These are phyloP conservation scores for Pleomassaria siparia DNA, from an alignment of 2,329 filamentous ascomycete genomes.

Conservation along the genomic window DNA sequence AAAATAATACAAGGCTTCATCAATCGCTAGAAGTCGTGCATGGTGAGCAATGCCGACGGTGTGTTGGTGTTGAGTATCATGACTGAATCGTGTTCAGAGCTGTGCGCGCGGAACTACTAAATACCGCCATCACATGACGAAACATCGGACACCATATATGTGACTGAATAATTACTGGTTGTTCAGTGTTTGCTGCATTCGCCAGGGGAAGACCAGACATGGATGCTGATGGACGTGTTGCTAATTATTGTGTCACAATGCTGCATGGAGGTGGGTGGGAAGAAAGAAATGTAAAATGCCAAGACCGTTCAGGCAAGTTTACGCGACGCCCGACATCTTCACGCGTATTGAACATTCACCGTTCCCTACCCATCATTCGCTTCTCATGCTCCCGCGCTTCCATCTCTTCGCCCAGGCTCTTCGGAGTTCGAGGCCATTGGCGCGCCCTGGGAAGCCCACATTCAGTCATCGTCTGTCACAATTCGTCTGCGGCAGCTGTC, in stretches of 20 bases:
- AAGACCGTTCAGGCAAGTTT: conserved; percentile 12
- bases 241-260: too few relatives aligned
- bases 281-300: conserved; percentile 8
- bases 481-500: conserved; percentile 30
- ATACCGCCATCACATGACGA: too few relatives aligned
- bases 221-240: not conserved
- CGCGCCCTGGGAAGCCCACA: not conserved
- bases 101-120: not conserved
- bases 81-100: not conserved
- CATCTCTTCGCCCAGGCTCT: conserved; percentile 22
- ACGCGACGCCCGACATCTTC: conserved; percentile 19
- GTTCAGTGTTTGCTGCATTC: too few relatives aligned
- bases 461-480: conserved; percentile 12
- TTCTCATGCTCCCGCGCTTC: conserved; percentile 31
- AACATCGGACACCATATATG: too few relatives aligned
- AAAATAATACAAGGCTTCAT: not conserved
- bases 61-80: not conserved
- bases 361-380: conserved; percentile 9
- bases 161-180: too few relatives aligned
- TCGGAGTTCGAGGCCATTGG: conserved; percentile 16
- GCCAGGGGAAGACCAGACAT: too few relatives aligned
- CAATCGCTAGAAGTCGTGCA: conserved; percentile 11
- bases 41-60: conserved; percentile 6
- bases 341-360: conserved; percentile 11
- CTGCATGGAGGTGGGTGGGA: too few relatives aligned